Conservation (phyloP, 2,329 filamentous ascomycete species). For the Penicillium fuscoglaucum region DNA sequence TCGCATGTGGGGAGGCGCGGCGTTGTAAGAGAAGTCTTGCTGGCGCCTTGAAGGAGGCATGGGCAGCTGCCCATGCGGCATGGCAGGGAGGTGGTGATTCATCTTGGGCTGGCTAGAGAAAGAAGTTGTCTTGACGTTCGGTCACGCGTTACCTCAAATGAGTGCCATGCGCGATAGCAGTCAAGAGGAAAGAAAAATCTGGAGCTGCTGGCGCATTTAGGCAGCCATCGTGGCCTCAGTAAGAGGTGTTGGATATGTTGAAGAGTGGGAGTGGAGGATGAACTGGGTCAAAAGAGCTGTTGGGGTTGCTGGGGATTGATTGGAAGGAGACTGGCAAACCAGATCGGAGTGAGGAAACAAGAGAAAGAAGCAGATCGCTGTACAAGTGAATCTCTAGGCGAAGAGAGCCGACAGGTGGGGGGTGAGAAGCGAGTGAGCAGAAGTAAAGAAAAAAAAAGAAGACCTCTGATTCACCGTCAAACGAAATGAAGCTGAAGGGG, state of each 20-base stretch:
- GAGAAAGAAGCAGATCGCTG: conserved; percentile 14
- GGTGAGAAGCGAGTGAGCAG: background rate
- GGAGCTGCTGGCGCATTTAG: conserved; percentile 30
- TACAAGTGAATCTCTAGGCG: background rate
- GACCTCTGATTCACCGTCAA: conserved; percentile 6
- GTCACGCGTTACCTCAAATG: conserved; percentile 42
- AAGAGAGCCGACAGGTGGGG: background rate
- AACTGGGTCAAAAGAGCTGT: conserved; percentile 12
- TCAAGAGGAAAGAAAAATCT: conserved; percentile 22
- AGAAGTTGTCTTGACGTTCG: conserved; percentile 37
- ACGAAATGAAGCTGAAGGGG: conserved; percentile 16
- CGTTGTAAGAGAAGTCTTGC: conserved; percentile 47
- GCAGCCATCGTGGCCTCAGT: conserved; percentile 38
- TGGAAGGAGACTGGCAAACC: conserved; percentile 10
- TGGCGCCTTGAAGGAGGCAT: conserved; percentile 51
- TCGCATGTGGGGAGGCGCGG: conserved; percentile 52
- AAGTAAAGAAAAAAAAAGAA: background rate
- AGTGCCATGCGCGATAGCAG: conserved; percentile 41
- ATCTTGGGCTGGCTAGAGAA: conserved; percentile 41
- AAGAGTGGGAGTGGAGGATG: conserved; percentile 8
- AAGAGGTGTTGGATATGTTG: conserved; percentile 12
- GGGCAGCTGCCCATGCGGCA: conserved; percentile 52
- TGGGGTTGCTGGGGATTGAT: conserved; percentile 11
- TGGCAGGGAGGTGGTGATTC: conserved; percentile 48
- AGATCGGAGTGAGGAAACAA: background rate